These are phyloP conservation scores for Trichoderma sp. DNA, from an alignment of 2,329 filamentous ascomycete species.

Conservation along the genomic window DNA sequence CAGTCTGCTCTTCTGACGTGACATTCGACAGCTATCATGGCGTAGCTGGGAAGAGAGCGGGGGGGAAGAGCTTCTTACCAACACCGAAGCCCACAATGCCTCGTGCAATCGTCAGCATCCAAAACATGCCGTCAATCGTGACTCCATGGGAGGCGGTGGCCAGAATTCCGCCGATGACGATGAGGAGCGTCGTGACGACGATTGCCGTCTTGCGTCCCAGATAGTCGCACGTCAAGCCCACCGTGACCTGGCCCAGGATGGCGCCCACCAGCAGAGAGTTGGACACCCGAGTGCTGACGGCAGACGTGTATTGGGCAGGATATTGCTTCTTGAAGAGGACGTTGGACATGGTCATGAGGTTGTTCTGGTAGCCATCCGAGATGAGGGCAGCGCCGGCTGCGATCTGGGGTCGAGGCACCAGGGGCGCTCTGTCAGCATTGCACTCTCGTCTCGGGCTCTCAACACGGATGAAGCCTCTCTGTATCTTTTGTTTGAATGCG, in stretches of 20 bases:
- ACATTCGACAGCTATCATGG: background rate
- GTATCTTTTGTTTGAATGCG: too few species aligned
- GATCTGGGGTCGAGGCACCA: constrained; percentile 27
- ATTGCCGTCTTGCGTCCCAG: constrained; percentile 53
- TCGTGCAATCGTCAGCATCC: constrained; percentile 54
- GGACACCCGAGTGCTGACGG: constrained; percentile 46
- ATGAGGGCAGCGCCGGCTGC: constrained; percentile 41
- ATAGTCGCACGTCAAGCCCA: constrained; percentile 52
- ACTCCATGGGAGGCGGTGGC: constrained; percentile 50
- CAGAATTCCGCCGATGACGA: constrained; percentile 50
- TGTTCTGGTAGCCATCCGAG: constrained; percentile 44
- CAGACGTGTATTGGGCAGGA: constrained; percentile 41
- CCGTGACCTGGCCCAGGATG: constrained; percentile 46
- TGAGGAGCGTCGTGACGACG: constrained; percentile 49
- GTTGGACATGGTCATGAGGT: constrained; percentile 43
- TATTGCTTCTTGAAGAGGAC: constrained; percentile 41
- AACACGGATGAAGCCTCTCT: too few species aligned
- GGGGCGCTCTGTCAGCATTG: background rate
- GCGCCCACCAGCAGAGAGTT: constrained; percentile 48
- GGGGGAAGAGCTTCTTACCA: constrained; percentile 25
- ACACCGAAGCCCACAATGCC: constrained; percentile 54
- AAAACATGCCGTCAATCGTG: constrained; percentile 53
- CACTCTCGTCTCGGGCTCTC: too few species aligned
- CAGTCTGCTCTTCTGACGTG: background rate
- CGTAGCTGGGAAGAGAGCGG: background rate